Conservation (phyloP, 1,139 yeast genomes). For the Sugiyamaella novakii region DNA sequence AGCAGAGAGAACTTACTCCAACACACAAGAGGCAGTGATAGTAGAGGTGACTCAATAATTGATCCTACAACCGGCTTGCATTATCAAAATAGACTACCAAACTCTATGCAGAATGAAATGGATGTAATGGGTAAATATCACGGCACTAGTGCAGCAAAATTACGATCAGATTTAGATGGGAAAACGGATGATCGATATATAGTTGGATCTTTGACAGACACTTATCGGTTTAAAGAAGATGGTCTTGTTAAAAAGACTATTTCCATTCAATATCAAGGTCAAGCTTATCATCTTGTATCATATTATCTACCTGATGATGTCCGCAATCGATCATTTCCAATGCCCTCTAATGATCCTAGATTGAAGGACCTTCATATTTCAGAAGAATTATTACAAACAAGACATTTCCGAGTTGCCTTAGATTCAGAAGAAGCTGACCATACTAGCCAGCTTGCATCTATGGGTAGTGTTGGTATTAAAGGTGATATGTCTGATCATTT, state of each 20-base stretch:
- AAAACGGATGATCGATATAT: constrained; percentile 39
- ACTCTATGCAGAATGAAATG: constrained; percentile 4
- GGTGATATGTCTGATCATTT: constrained; percentile 3
- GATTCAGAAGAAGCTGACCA: constrained; percentile 33
- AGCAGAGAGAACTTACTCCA: too few species aligned
- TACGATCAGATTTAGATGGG: constrained; percentile 9
- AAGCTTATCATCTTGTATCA: constrained; percentile 66
- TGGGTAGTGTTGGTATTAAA: background rate
- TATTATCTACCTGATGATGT: constrained; percentile 81
- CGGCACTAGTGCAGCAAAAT: background rate
- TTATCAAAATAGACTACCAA: constrained; percentile 13
- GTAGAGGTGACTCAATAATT: constrained; percentile 9
- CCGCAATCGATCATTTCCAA: constrained; percentile 53
- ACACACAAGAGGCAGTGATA: too few species aligned
- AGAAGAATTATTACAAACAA: constrained; percentile 63
- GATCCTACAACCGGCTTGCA: constrained; percentile 15
- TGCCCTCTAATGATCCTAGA: constrained; percentile 59
- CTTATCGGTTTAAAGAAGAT: constrained; percentile 68
- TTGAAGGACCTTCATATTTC: constrained; percentile 57
- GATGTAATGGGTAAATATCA: constrained; percentile 6
- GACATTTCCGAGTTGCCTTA: constrained; percentile 51
- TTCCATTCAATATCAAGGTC: constrained; percentile 53
- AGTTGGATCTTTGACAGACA: constrained; percentile 59
- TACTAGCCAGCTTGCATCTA: constrained; percentile 4
- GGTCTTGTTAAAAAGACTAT: constrained; percentile 85